Conservation (phyloP, 495 filamentous ascomycete species). For the Daldinia bambusicola region DNA sequence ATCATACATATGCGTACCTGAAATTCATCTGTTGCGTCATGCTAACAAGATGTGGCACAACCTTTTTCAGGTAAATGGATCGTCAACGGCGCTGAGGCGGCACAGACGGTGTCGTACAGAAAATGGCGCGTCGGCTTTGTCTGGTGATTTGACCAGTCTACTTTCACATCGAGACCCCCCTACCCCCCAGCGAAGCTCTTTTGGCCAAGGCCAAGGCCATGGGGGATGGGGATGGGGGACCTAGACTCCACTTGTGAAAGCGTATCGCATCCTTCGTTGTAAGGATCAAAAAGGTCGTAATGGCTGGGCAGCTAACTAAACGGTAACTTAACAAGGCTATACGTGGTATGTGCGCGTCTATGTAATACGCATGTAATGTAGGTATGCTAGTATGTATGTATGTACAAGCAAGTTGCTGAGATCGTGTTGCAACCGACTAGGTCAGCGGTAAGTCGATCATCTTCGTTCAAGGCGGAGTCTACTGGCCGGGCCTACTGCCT, state of each 20-base stretch:
- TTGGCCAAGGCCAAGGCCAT: constrained; percentile 13
- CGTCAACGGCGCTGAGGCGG: constrained; percentile 42
- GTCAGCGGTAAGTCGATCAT: constrained; percentile 50
- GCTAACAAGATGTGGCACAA: constrained; percentile 41
- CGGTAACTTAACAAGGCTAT: constrained; percentile 32
- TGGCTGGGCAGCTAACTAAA: constrained; percentile 34
- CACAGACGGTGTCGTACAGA: constrained; percentile 52
- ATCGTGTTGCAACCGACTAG: constrained; percentile 50
- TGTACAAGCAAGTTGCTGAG: constrained; percentile 43
- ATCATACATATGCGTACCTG: constrained; percentile 40
- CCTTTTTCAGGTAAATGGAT: constrained; percentile 43
- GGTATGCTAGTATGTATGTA: constrained; percentile 3
- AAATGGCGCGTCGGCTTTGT: constrained; percentile 51
- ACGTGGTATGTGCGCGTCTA: constrained; percentile 15
- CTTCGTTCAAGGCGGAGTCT: constrained; percentile 52
- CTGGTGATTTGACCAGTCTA: constrained; percentile 45
- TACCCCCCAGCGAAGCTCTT: constrained; percentile 3
- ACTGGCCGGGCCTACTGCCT: constrained; percentile 52
- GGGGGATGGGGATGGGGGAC: not conserved
- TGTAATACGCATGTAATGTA: constrained; percentile 5
- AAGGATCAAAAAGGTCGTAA: constrained; percentile 40
- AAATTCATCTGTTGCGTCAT: constrained; percentile 43
- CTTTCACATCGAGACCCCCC: constrained; percentile 36
- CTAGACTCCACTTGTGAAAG: constrained; percentile 34
- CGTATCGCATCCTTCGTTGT: constrained; percentile 45